Conservation (phyloP, 2,329 filamentous ascomycete genomes). For the Chaetomiaceae sp. region DNA sequence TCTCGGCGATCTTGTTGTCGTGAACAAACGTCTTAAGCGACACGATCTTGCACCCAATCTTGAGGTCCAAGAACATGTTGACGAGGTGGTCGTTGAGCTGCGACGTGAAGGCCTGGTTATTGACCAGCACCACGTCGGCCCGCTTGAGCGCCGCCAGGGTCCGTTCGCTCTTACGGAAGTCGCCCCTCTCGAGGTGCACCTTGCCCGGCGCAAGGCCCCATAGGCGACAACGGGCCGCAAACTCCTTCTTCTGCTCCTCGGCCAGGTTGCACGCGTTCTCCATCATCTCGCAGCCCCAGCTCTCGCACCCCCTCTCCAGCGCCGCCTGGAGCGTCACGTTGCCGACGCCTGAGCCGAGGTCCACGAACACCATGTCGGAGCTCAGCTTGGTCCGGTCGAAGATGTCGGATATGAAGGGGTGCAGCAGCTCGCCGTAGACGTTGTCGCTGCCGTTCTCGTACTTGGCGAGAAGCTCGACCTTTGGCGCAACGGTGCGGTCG, state of each 20-base stretch:
- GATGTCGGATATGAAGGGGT: constrained; percentile 77
- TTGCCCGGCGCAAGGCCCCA: constrained; percentile 82
- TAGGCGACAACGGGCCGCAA: constrained; percentile 75
- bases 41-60: constrained; percentile 83
- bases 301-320: constrained; percentile 87
- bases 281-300: constrained; percentile 97
- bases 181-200: constrained; percentile 75
- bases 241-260: constrained; percentile 74
- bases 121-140: constrained; percentile 94
- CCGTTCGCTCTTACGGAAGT: constrained; percentile 70
- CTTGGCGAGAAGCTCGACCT: constrained; percentile 75
- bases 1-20: constrained; percentile 69
- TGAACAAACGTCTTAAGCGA: constrained; percentile 90
- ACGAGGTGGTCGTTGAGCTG: constrained; percentile 79
- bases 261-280: constrained; percentile 80
- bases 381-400: constrained; percentile 73
- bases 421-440: constrained; percentile 88
- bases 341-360: constrained; percentile 91
- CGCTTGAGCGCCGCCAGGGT: constrained; percentile 71
- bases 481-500: constrained; percentile 84
- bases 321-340: constrained; percentile 95
- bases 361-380: constrained; percentile 83
- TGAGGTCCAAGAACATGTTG: constrained; percentile 88
- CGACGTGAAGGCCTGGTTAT: constrained; percentile 94
- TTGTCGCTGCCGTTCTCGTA: constrained; percentile 91